phyloP scores from a whole-genome alignment of 352 stramenopile species.

The Phytophthora hibernalis region DNA sequence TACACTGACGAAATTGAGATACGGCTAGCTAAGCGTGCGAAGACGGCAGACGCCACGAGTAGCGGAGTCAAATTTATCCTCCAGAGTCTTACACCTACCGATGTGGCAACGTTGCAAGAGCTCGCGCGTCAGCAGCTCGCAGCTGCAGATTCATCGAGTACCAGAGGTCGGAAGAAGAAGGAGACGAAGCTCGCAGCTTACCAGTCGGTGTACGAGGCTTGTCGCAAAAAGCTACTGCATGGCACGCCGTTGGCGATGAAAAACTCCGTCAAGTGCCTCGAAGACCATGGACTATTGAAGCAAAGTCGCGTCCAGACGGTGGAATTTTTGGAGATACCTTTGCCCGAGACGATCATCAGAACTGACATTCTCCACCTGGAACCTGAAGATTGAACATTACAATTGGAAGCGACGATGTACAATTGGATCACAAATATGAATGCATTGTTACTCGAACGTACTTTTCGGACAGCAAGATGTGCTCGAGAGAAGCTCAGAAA shows the following conservation, averaged over 20 bases:
- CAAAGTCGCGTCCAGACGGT: conserved; percentile 43
- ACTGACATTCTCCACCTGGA: conserved; percentile 51
- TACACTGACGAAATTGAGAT: conserved; percentile 61
- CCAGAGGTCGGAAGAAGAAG: conserved; percentile 16
- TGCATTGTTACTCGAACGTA: conserved; percentile 1
- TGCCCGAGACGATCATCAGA: conserved; percentile 49
- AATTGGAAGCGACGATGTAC: background rate
- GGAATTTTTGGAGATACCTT: conserved; percentile 60
- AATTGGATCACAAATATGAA: background rate
- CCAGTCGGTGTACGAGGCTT: conserved; percentile 58
- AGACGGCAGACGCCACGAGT: conserved; percentile 39
- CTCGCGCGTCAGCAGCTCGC: conserved; percentile 51
- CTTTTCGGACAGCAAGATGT: background rate
- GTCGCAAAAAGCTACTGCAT: conserved; percentile 61
- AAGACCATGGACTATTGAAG: conserved; percentile 64
- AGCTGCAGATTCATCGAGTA: conserved; percentile 9
- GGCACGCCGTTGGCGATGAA: conserved; percentile 61
- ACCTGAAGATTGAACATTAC: conserved; percentile 5
- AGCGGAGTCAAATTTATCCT: conserved; percentile 70
- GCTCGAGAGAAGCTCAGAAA: background rate
- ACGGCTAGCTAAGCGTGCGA: conserved; percentile 35
- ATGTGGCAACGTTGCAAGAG: conserved; percentile 57
- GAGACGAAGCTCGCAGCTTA: conserved; percentile 39
- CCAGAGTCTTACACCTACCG: conserved; percentile 65
- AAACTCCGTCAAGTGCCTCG: conserved; percentile 67